A percentile compares a stretch with the other conserved stretches of the same genome.
Evolutionary conservation across 108 stramenopile genomes (phyloP).

Genomic region (Nitzschia putrida): DNA sequence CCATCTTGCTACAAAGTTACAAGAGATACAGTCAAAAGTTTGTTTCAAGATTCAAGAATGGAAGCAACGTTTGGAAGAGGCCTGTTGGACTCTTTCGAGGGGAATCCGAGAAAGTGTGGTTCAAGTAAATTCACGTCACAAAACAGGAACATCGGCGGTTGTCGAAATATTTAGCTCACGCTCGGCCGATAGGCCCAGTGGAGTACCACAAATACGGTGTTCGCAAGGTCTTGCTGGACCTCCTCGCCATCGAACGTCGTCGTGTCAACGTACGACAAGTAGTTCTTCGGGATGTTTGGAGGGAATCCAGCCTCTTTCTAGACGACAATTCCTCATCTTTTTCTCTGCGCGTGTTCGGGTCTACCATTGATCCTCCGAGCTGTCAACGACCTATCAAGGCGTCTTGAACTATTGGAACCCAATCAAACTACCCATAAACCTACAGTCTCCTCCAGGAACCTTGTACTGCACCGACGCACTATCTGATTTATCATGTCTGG

Average conservation of each 20-base stretch:
- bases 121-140: not conserved
- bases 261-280: not conserved
- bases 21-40: not conserved
- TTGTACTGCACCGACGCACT: too few relatives aligned
- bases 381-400: too few relatives aligned
- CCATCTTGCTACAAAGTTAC: constrained; percentile 14
- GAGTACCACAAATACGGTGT: not conserved
- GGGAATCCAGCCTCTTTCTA: too few relatives aligned
- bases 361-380: not conserved
- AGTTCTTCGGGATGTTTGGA: not conserved
- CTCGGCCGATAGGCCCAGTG: constrained; percentile 1
- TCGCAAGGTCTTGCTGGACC: not conserved
- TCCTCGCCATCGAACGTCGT: not conserved
- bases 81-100: too few relatives aligned
- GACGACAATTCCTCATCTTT: not conserved
- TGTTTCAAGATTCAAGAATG: not conserved
- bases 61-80: not conserved
- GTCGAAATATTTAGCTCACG: not conserved
- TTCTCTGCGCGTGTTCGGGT: constrained; percentile 3
- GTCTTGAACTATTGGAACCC: too few relatives aligned
- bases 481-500: not conserved
- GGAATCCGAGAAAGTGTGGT: constrained; percentile 2
- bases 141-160: not conserved
- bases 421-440: too few relatives aligned
- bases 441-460: too few relatives aligned